Conservation (phyloP, 2,329 filamentous ascomycete species). For the Alternaria conjuncta region DNA sequence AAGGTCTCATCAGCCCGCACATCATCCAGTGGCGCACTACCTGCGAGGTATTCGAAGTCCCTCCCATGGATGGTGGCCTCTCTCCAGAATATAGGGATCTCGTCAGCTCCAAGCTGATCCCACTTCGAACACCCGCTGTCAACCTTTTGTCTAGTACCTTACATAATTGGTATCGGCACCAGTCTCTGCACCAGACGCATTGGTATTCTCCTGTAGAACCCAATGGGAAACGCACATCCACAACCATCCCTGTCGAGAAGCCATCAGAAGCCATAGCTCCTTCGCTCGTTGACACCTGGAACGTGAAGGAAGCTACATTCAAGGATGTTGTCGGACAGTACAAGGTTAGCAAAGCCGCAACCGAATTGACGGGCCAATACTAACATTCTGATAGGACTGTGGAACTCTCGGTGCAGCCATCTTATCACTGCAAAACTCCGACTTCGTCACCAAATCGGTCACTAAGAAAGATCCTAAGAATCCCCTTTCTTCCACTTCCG, state of each 20-base stretch:
- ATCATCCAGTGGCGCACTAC: slow-evolving; percentile 84
- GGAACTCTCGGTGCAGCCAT: slow-evolving; percentile 58
- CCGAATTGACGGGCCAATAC: neutral
- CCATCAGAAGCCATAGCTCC: slow-evolving; percentile 56
- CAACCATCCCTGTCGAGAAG: slow-evolving; percentile 68
- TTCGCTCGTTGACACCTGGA: slow-evolving; percentile 70
- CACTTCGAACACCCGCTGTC: slow-evolving; percentile 77
- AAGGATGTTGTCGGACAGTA: slow-evolving; percentile 49
- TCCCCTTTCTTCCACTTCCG: slow-evolving; percentile 67
- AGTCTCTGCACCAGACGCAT: slow-evolving; percentile 75
- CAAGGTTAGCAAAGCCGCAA: slow-evolving; percentile 19
- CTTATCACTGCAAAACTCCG: slow-evolving; percentile 69
- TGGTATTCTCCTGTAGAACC: slow-evolving; percentile 68
- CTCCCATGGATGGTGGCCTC: slow-evolving; percentile 84
- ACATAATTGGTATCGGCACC: slow-evolving; percentile 82
- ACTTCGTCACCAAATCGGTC: slow-evolving; percentile 74
- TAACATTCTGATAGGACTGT: slow-evolving; percentile 26
- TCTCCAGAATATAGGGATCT: slow-evolving; percentile 82
- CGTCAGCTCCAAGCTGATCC: slow-evolving; percentile 74
- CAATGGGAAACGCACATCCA: slow-evolving; percentile 50
- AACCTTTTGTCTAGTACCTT: slow-evolving; percentile 79
- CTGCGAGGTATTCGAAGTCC: slow-evolving; percentile 75
- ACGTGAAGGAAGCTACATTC: slow-evolving; percentile 67
- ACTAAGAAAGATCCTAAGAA: slow-evolving; percentile 58
- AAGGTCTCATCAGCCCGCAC: slow-evolving; percentile 78